phyloP scores from a whole-genome alignment of 1,284 basidiomycete species.

The Ustilago crameri region DNA sequence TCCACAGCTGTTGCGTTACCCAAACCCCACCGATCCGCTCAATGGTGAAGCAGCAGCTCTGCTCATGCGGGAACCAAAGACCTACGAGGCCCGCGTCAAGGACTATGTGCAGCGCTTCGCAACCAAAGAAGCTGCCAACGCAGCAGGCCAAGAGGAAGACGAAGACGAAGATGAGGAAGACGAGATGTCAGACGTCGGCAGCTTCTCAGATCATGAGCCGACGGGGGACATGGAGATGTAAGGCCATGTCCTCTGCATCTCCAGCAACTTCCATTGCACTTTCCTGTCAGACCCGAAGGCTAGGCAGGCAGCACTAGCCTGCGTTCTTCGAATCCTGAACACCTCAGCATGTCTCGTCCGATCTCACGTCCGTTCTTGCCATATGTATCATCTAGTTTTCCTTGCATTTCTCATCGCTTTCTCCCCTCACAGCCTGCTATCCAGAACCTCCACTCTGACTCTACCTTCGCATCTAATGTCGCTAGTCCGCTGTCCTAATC shows the following conservation, averaged over 20 bases:
- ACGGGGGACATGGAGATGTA: slow-evolving; percentile 57
- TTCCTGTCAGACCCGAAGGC: too few relatives aligned
- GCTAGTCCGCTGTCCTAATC: not conserved
- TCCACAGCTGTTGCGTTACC: slow-evolving; percentile 94
- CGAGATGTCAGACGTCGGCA: slow-evolving; percentile 65
- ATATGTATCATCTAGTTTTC: slow-evolving; percentile 25
- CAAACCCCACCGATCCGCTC: slow-evolving; percentile 95
- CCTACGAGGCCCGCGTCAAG: slow-evolving; percentile 61
- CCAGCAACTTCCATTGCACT: too few relatives aligned
- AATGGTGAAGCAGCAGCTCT: slow-evolving; percentile 97
- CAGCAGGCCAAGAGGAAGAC: slow-evolving; percentile 46
- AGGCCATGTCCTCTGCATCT: not conserved
- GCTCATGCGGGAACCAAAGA: slow-evolving; percentile 94
- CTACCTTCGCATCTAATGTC: slow-evolving; percentile 2
- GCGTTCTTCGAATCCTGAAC: too few relatives aligned
- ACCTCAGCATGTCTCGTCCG: too few relatives aligned
- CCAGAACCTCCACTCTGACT: not conserved
- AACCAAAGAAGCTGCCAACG: slow-evolving; percentile 45
- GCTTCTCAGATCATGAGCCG: slow-evolving; percentile 55
- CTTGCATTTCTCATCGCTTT: slow-evolving; percentile 12
- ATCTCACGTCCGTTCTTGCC: not conserved
- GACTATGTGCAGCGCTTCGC: slow-evolving; percentile 61
- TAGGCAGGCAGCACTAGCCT: too few relatives aligned
- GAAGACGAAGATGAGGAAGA: slow-evolving; percentile 58
- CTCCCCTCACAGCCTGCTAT: not conserved